Conservation (phyloP, 495 filamentous ascomycete species). For the Xylaria nigripes region DNA sequence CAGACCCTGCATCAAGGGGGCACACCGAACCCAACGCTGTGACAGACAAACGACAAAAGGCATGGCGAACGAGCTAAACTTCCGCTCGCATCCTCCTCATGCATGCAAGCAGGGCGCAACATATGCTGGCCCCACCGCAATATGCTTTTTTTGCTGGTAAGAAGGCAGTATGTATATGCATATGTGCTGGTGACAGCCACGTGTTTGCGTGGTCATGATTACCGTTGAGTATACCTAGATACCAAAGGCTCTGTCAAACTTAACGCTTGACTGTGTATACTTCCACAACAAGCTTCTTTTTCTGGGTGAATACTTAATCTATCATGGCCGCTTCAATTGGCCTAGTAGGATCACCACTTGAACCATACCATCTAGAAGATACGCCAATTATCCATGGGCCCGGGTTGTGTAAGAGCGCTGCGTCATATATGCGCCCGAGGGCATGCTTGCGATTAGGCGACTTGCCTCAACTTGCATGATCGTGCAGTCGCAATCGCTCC, state of each 20-base stretch:
- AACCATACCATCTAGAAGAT: slow-evolving; percentile 11
- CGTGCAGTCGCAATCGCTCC: neutral
- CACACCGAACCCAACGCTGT: neutral
- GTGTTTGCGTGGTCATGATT: neutral
- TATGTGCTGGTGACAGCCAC: neutral
- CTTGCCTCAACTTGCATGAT: slow-evolving; percentile 2
- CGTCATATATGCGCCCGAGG: neutral
- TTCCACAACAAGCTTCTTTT: slow-evolving; percentile 6
- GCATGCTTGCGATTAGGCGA: neutral
- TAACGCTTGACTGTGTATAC: neutral
- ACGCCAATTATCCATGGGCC: neutral
- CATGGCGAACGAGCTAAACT: neutral
- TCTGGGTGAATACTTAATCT: slow-evolving; percentile 9
- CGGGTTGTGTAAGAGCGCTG: slow-evolving; percentile 19
- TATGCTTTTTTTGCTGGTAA: neutral
- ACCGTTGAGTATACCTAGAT: neutral
- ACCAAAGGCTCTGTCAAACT: neutral
- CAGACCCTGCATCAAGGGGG: neutral
- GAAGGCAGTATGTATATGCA: neutral
- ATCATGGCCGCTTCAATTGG: slow-evolving; percentile 14
- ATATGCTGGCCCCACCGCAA: slow-evolving; percentile 2
- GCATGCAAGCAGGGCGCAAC: neutral
- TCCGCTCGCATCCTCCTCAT: neutral
- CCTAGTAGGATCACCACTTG: slow-evolving; percentile 19
- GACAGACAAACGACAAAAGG: neutral